These are phyloP conservation scores for Entomortierella chlamydospora DNA, from an alignment of 192 early-diverging fungal species.

Conservation along the genomic window DNA sequence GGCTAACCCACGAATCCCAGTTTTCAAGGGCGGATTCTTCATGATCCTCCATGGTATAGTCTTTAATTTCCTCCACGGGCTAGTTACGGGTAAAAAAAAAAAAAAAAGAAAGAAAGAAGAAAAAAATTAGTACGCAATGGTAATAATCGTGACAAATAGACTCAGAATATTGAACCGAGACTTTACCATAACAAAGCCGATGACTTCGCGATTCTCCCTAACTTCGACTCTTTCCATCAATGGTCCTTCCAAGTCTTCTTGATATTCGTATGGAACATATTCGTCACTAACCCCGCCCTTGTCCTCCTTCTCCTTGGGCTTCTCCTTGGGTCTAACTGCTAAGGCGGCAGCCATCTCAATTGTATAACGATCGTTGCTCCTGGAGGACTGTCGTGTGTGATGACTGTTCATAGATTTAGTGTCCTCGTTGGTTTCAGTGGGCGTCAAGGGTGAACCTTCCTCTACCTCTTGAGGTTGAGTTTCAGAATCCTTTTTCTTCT, in stretches of 20 bases:
- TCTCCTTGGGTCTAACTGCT: conserved; percentile 17
- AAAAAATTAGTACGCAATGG: not conserved
- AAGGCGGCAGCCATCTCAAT: conserved; percentile 20
- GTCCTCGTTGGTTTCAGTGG: conserved; percentile 24
- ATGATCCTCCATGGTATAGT: conserved; percentile 28
- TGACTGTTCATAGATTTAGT: conserved; percentile 30
- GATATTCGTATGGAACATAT: conserved; percentile 50
- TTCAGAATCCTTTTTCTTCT: conserved; percentile 30
- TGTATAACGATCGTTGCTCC: conserved; percentile 10
- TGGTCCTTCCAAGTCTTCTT: conserved; percentile 43
- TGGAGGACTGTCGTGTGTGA: conserved; percentile 18
- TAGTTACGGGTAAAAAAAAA: too few relatives aligned
- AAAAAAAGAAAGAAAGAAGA: not conserved
- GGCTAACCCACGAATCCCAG: conserved; percentile 54
- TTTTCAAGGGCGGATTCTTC: conserved; percentile 41
- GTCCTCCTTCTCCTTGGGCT: not conserved
- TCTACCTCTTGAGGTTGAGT: not conserved
- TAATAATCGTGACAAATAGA: not conserved
- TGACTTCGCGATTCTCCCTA: conserved; percentile 22
- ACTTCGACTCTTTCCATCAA: conserved; percentile 48
- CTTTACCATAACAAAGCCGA: conserved; percentile 46
- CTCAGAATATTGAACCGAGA: not conserved
- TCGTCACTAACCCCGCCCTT: conserved; percentile 10
- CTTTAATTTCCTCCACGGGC: conserved; percentile 35
- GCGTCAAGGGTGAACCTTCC: not conserved